Base-by-base conservation (phyloP, 257 asterid genomes). In the Thymus quinquecostatus region DNA sequence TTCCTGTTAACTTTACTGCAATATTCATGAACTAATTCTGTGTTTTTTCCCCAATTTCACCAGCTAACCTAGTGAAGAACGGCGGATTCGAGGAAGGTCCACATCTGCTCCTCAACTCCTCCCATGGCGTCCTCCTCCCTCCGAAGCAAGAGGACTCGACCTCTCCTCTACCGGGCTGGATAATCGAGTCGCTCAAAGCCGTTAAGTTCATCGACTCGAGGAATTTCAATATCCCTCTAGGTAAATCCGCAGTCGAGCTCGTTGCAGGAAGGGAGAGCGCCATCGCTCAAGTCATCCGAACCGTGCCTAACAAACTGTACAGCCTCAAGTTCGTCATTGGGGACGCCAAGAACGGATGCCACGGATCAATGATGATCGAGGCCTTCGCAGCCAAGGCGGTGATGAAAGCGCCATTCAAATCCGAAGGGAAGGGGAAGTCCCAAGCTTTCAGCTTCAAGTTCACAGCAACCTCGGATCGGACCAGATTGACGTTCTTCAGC, bases 91-190 rank as follows among this genome's bases (percentile, higher is more conserved):
- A 92, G 70, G 97, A 85, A 68, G 98, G 98, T 27, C 97, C 98
- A 14, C 90, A 90, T 63, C 65, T 90, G 43, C 9, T 75, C 33
- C 8, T 53, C 64, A 88, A 90, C 84, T 82, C 96, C 0, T 82
- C 98, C n/a, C 84, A 88, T 4, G 98, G 98, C 5, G 87, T 90
- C 55, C 95, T 90, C 64, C 87, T 88, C 50, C 97, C 97, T 40
- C 97, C 98, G 2, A 92, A 80, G 69, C 94, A 84, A 59, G 74
- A 85, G 53, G 98, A 92, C 78, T n/a, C 27, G n/a, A 82, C 84
- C 70, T 92, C 98, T 57, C 98, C 98, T 0, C 91, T 92, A 29
- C 98, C 98, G 0, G 98, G 91, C 8, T 92, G 98, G 98, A 86
- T 90, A 27, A 84, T 92, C 48, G 98, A 92, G 53, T 92, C 97